A percentile compares a stretch with the other conserved stretches of the same genome.
Conservation (phyloP, 2,329 filamentous ascomycete species). For the Orbilia blumenaviensis region DNA sequence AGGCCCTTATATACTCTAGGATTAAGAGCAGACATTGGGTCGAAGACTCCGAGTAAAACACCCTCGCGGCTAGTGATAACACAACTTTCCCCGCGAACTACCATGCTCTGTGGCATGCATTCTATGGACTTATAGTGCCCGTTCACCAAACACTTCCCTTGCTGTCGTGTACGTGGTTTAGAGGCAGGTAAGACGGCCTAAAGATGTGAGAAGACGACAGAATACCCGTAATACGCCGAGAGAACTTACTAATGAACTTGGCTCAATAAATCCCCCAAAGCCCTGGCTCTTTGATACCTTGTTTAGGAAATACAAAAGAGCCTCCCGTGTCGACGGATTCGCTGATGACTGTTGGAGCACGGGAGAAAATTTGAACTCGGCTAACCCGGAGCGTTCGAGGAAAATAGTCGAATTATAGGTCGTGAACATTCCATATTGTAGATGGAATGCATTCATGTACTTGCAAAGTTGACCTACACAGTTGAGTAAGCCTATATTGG, state of each 20-base stretch:
- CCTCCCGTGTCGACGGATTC: not conserved
- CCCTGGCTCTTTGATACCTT: slow-evolving; percentile 10
- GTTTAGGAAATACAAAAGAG: not conserved
- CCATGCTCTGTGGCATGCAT: not conserved
- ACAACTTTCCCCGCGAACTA: slow-evolving; percentile 7
- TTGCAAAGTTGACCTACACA: slow-evolving; percentile 10
- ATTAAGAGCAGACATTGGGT: not conserved
- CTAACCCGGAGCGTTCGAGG: not conserved
- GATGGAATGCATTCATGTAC: not conserved
- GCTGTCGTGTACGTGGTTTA: not conserved
- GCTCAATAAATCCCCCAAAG: not conserved
- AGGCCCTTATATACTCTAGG: slow-evolving; percentile 5
- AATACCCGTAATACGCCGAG: no score
- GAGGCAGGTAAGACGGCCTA: not conserved
- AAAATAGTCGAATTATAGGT: slow-evolving; percentile 7
- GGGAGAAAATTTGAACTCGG: not conserved
- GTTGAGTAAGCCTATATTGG: no score
- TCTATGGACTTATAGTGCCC: not conserved
- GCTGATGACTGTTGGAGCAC: not conserved
- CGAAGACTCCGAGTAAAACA: not conserved
- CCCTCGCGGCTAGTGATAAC: not conserved
- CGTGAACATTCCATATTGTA: not conserved
- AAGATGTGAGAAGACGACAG: not conserved
- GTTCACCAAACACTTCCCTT: not conserved
- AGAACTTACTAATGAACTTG: not conserved